These are phyloP conservation scores for Peribolospora baueri DNA, from an alignment of 768 basidiomycete species.

Conservation along the genomic window DNA sequence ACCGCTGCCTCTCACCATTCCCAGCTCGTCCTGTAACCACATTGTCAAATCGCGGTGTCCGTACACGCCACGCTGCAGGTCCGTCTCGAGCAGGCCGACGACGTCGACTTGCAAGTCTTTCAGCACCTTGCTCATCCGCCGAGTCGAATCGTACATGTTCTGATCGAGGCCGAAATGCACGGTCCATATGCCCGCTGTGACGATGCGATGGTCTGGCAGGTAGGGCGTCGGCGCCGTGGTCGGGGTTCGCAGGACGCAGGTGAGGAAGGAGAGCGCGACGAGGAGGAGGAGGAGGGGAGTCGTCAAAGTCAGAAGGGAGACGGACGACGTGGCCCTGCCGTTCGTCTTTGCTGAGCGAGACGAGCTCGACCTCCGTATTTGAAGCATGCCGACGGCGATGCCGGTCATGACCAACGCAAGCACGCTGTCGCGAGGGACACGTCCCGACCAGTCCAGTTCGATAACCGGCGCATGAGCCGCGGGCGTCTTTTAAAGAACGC, in stretches of 20 bases:
- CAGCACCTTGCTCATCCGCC: slow-evolving; percentile 34
- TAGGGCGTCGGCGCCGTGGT: neutral
- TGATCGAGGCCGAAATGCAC: slow-evolving; percentile 70
- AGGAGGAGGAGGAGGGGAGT: neutral
- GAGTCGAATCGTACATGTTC: slow-evolving; percentile 34
- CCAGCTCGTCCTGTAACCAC: neutral
- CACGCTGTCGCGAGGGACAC: neutral
- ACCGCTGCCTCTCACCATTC: no score
- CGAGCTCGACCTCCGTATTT: neutral
- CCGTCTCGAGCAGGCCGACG: slow-evolving; percentile 63
- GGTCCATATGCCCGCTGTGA: slow-evolving; percentile 73
- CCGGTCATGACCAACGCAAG: neutral
- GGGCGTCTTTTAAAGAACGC: no score
- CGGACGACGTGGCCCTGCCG: neutral
- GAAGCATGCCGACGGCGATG: neutral
- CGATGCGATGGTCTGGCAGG: slow-evolving; percentile 26
- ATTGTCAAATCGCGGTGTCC: slow-evolving; percentile 41
- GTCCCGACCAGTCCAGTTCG: no score
- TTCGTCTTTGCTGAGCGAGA: neutral
- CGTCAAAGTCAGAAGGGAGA: neutral
- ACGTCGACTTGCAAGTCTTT: slow-evolving; percentile 69
- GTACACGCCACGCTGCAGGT: slow-evolving; percentile 48
- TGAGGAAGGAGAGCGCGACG: neutral
- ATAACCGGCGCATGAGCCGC: no score
- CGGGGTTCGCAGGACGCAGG: neutral